phyloP scores from a whole-genome alignment of 164 flowering plant genomes.

The Berberis thunbergii region DNA sequence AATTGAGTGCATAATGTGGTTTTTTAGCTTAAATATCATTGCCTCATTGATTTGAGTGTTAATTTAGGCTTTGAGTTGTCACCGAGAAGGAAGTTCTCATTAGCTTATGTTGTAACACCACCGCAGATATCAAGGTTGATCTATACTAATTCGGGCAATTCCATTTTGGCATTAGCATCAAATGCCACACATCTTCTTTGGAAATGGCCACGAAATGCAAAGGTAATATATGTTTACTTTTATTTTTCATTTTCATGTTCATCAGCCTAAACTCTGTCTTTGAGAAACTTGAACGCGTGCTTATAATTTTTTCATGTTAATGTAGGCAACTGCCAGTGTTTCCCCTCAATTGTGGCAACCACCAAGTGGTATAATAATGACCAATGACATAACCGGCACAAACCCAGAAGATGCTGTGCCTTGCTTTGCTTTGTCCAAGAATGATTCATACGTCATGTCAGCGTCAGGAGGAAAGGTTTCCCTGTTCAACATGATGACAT shows the following conservation, averaged over 20 bases:
- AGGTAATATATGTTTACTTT: conserved; percentile 31
- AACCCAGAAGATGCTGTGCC: conserved; percentile 79
- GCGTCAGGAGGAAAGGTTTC: conserved; percentile 90
- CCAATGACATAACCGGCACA: conserved; percentile 63
- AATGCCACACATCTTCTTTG: conserved; percentile 89
- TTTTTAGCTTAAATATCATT: too few species aligned
- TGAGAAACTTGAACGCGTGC: background rate
- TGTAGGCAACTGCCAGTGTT: conserved; percentile 75
- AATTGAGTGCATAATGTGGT: too few species aligned
- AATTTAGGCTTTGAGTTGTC: background rate
- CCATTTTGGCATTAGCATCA: conserved; percentile 78
- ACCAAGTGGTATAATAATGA: conserved; percentile 78
- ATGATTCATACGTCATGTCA: conserved; percentile 92
- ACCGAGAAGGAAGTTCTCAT: conserved; percentile 6
- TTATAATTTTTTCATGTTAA: conserved; percentile 3
- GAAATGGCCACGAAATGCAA: conserved; percentile 84
- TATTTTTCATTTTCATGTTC: background rate
- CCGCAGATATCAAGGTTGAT: conserved; percentile 78
- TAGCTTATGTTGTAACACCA: conserved; percentile 3
- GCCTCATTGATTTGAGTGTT: too few species aligned
- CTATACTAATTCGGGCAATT: conserved; percentile 78
- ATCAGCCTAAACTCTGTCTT: background rate
- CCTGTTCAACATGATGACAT: conserved; percentile 91
- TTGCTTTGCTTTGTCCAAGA: conserved; percentile 91
- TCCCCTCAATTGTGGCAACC: conserved; percentile 88